Base-by-base conservation (phyloP, 202 grass and related monocot genomes). In the Saccharum hybrid region DNA sequence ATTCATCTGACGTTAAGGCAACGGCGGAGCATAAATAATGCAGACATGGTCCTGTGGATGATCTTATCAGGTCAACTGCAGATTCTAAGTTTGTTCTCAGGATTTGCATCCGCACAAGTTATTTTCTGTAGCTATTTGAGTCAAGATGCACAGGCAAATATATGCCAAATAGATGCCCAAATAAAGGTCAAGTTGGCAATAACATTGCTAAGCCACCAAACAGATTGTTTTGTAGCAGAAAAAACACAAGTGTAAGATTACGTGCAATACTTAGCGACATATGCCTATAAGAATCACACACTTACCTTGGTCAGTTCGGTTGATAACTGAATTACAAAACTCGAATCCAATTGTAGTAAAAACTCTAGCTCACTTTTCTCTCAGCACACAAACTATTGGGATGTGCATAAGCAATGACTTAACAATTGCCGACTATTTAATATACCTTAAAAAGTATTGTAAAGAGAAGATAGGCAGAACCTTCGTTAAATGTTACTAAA, bases 31-130 rank as follows among this genome's bases (percentile, higher is more conserved):
- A 87, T 91, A 81, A 79, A 86, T 68, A 86, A 87, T 86, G 62
- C 39, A 41, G 80, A 63, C 57, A 86, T n/a, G 76, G 42, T 83
- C 80, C 84, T 51, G 26, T 68, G 42, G 62, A 26, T 85, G 19
- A 66, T 80, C 51, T 90, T 80, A 68, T 82, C 63, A 66, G 64
- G 86, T 86, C 84, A 83, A 88, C 84, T 86, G 30, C 71, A 56
- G 78, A 88, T 68, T 60, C 69, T 69, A 91, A 82, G 38, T 75
- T 69, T 82, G 80, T 28, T n/a, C 66, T 86, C 22, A n/a, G 64
- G 75, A 79, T 81, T 91, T 88, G n/a, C n/a, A n/a, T n/a, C n/a
- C n/a, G n/a, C n/a, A n/a, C n/a, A 88, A 77, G 31, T 72, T 63
- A 49, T 86, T 76, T 70, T 75, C 76, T 34, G 33, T 72, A 82